These are phyloP conservation scores for Helianthus tuberosus DNA, from an alignment of 129 eudicot genomes.

Conservation along the genomic window DNA sequence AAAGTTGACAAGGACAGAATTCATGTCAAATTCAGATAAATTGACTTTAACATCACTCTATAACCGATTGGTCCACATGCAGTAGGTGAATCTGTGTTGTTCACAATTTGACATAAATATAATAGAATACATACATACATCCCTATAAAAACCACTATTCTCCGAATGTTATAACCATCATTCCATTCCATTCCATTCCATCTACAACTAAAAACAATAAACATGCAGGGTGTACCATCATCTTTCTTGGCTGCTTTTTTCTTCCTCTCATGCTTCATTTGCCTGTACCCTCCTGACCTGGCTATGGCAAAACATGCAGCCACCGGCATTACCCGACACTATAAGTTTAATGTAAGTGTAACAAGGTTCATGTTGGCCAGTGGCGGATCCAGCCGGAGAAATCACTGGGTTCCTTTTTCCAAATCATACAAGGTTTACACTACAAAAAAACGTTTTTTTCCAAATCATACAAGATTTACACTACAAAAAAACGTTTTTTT, in stretches of 20 bases:
- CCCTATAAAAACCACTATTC: constrained; percentile 33
- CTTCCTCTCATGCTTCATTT: constrained; percentile 33
- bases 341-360: constrained; percentile 59
- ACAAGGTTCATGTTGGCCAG: not conserved
- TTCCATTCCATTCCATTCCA: not conserved
- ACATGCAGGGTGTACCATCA: constrained; percentile 31
- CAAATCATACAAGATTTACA: too few species aligned
- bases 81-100: constrained; percentile 41
- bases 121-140: not conserved
- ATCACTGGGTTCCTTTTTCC: too few species aligned
- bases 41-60: constrained; percentile 55
- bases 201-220: constrained; percentile 9
- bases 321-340: constrained; percentile 44
- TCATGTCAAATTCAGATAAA: constrained; percentile 31
- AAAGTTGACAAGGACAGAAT: not conserved
- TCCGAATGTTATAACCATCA: not conserved
- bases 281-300: not conserved
- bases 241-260: constrained; percentile 27
- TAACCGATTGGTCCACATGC: constrained; percentile 23
- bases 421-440: too few species aligned
- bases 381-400: too few species aligned
- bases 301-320: constrained; percentile 35
- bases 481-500: too few species aligned
- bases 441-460: too few species aligned
- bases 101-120: too few species aligned